Percentiles rank a stretch among this genome's conserved stretches.
Conservation (phyloP, 179 eudicot species). For the Monotropa hypopitys region DNA sequence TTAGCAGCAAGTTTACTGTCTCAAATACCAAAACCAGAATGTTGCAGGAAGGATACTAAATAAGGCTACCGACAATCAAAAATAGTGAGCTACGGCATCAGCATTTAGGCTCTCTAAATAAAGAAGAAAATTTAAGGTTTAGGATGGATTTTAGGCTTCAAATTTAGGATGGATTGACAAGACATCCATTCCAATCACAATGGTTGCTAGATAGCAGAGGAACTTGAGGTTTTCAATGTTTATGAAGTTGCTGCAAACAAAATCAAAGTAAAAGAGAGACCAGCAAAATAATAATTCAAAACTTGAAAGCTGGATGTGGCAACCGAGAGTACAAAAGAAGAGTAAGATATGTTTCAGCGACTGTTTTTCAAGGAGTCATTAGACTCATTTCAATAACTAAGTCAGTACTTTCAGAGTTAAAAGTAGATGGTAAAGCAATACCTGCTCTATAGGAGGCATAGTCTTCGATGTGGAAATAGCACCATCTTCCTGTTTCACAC, state of each 20-base stretch:
- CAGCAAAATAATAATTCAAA: neutral
- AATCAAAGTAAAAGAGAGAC: neutral
- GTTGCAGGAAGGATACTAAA: neutral
- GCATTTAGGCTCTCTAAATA: neutral
- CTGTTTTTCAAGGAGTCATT: neutral
- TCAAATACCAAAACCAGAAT: neutral
- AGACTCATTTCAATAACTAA: neutral
- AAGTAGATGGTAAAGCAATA: neutral
- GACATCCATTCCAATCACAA: neutral
- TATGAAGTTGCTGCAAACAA: neutral
- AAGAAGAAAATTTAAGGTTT: neutral
- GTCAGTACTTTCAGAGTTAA: neutral
- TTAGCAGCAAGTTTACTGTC: neutral
- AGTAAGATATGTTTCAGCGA: neutral
- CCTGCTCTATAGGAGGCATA: neutral
- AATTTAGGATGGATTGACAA: neutral
- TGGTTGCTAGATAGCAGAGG: neutral
- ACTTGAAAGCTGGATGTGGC: neutral
- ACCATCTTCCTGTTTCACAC: neutral
- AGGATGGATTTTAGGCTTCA: neutral
- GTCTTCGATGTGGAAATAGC: neutral
- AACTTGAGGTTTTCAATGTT: neutral
- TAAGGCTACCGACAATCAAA: neutral
- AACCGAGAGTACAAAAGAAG: neutral
- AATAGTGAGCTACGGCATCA: neutral